These are phyloP conservation scores for Pleurotus tuoliensis DNA, from an alignment of 768 basidiomycete genomes.

Conservation along the genomic window DNA sequence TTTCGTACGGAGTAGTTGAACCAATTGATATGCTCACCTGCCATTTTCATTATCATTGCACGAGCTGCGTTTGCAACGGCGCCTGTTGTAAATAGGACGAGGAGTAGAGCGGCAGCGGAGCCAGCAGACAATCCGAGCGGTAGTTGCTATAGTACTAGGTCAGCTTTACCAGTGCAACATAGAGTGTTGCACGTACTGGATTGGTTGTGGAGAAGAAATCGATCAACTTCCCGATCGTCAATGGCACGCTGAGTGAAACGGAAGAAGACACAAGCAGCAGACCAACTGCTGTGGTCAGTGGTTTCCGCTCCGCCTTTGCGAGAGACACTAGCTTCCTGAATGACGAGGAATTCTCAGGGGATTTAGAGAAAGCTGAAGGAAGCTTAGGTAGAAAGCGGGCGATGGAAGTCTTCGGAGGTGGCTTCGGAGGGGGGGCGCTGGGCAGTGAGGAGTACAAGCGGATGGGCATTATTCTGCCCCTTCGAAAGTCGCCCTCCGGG, in stretches of 20 bases:
- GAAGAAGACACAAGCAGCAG: conserved; percentile 83
- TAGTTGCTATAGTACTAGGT: conserved; percentile 47
- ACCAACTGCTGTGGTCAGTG: conserved; percentile 71
- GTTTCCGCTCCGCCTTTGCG: conserved; percentile 78
- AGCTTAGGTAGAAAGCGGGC: conserved; percentile 15
- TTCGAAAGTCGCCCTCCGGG: not conserved
- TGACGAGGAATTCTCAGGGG: conserved; percentile 50
- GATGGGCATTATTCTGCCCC: not conserved
- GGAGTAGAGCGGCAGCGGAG: conserved; percentile 71
- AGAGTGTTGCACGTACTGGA: conserved; percentile 50
- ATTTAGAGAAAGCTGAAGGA: conserved; percentile 27
- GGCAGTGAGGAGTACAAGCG: not conserved
- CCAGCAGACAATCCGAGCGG: conserved; percentile 78
- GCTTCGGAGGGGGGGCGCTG: not conserved
- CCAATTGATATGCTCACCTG: conserved; percentile 41
- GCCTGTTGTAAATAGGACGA: conserved; percentile 80
- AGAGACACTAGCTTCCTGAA: conserved; percentile 73
- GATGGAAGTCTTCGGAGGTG: conserved; percentile 13
- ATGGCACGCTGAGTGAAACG: conserved; percentile 89
- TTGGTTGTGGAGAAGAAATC: conserved; percentile 80
- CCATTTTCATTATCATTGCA: conserved; percentile 80
- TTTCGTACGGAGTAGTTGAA: no score
- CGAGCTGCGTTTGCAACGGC: conserved; percentile 84
- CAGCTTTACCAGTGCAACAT: not conserved
- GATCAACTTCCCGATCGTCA: conserved; percentile 91